Evolutionary conservation across 257 asterid species (phyloP).

Genomic region (Cynanchum wilfordii): DNA sequence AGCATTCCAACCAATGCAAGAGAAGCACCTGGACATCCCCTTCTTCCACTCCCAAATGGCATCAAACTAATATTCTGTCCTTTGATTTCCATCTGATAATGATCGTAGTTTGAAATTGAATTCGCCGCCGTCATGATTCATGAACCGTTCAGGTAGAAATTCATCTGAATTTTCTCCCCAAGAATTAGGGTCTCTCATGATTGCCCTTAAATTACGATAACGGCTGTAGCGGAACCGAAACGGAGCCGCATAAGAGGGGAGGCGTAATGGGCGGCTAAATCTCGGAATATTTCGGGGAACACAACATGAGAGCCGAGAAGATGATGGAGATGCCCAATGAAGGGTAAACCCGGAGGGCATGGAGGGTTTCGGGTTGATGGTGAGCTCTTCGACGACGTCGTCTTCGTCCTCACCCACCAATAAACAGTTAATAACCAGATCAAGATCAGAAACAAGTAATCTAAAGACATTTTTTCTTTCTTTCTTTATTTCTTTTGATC

Average conservation of each 20-base stretch:
- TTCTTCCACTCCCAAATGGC: slow-evolving; percentile 59
- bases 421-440: not conserved
- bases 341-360: slow-evolving; percentile 48
- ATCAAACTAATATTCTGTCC: slow-evolving; percentile 46
- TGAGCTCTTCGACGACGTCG: too few species aligned
- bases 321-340: slow-evolving; percentile 67
- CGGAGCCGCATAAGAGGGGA: slow-evolving; percentile 49
- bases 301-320: slow-evolving; percentile 37
- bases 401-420: too few species aligned
- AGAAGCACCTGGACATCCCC: slow-evolving; percentile 67
- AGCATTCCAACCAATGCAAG: slow-evolving; percentile 40
- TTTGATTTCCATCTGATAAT: slow-evolving; percentile 29
- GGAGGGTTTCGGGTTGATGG: slow-evolving; percentile 36
- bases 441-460: too few species aligned
- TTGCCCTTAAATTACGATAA: slow-evolving; percentile 56
- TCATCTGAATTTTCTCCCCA: slow-evolving; percentile 47
- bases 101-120: not conserved
- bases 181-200: slow-evolving; percentile 40
- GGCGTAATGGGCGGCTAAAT: slow-evolving; percentile 38
- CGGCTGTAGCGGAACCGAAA: slow-evolving; percentile 39
- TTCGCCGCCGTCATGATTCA: not conserved
- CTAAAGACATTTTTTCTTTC: too few species aligned
- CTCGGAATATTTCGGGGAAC: slow-evolving; percentile 53
- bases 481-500: too few species aligned
- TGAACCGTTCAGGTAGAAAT: slow-evolving; percentile 51